Percentiles rank a stretch among this genome's conserved stretches.
These are phyloP conservation scores for Nepenthes alata DNA, from an alignment of 179 eudicot genomes.

Conservation along the genomic window DNA sequence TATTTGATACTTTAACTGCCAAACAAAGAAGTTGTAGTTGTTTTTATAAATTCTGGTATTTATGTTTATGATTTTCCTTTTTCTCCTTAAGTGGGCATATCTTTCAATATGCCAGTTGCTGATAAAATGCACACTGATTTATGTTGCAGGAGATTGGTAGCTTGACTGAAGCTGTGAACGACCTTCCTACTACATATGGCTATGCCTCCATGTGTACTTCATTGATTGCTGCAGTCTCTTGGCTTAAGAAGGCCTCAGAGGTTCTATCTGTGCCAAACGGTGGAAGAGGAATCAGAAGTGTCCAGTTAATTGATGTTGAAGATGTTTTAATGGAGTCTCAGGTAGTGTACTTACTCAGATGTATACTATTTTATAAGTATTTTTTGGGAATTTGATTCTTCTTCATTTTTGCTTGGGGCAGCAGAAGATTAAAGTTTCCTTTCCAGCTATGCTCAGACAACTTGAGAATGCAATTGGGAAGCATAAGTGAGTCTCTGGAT, in stretches of 20 bases:
- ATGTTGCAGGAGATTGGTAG: slow-evolving; percentile 52
- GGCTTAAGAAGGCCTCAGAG: slow-evolving; percentile 67
- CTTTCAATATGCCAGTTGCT: not conserved
- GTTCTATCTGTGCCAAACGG: slow-evolving; percentile 29
- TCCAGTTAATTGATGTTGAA: slow-evolving; percentile 48
- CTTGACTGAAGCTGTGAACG: slow-evolving; percentile 34
- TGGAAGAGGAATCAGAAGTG: slow-evolving; percentile 23
- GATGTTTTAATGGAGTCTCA: slow-evolving; percentile 38
- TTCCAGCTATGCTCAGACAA: slow-evolving; percentile 32
- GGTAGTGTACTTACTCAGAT: slow-evolving; percentile 27
- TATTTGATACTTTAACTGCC: not conserved
- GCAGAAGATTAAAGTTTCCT: slow-evolving; percentile 50
- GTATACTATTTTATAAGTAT: not conserved
- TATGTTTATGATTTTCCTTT: slow-evolving; percentile 1
- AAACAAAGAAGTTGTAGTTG: not conserved
- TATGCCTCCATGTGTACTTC: slow-evolving; percentile 31
- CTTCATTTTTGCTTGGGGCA: slow-evolving; percentile 5
- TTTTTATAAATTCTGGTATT: not conserved
- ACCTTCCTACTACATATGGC: slow-evolving; percentile 31
- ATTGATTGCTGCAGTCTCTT: slow-evolving; percentile 47
- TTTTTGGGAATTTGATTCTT: not conserved
- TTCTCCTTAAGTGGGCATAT: not conserved
- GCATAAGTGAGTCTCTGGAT: slow-evolving; percentile 54
- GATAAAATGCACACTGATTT: not conserved
- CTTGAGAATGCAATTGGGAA: slow-evolving; percentile 46